These are phyloP conservation scores for Oryza longistaminata DNA, from an alignment of 176 grass and related monocot genomes.

Conservation along the genomic window DNA sequence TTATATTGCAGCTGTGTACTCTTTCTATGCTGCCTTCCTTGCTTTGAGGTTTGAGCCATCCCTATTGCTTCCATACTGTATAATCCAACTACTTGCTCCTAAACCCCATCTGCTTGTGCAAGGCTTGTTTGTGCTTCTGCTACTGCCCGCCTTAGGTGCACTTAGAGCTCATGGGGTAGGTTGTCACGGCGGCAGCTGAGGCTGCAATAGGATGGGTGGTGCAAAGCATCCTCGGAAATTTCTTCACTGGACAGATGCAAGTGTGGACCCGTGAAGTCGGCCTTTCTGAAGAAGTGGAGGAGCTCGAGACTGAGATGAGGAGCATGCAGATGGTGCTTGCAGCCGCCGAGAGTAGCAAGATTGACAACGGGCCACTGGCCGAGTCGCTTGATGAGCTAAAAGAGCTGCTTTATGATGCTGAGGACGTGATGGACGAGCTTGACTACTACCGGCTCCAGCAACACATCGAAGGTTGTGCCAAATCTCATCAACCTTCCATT, in stretches of 20 bases:
- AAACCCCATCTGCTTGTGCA: no score
- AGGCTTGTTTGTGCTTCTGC: no score
- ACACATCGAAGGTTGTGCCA: neutral
- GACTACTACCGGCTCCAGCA: conserved; percentile 15
- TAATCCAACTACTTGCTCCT: no score
- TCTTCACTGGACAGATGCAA: neutral
- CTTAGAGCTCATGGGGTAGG: no score
- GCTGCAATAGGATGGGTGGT: neutral
- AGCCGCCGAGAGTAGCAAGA: neutral
- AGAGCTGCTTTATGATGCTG: conserved; percentile 13
- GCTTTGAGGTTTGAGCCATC: no score
- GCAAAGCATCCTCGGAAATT: neutral
- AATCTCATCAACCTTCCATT: no score
- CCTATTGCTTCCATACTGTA: no score
- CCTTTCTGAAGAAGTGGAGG: neutral
- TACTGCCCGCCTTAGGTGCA: no score
- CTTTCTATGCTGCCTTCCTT: no score
- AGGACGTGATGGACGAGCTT: conserved; percentile 15
- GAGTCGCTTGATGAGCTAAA: neutral
- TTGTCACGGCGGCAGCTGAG: no score
- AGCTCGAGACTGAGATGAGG: neutral
- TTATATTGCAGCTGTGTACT: no score
- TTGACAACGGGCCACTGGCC: neutral
- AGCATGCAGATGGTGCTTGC: neutral
- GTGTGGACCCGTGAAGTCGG: neutral